Evolutionary conservation across 371 early-diverging fungal species (phyloP).

Genomic region (Rhizopus delemar): DNA sequence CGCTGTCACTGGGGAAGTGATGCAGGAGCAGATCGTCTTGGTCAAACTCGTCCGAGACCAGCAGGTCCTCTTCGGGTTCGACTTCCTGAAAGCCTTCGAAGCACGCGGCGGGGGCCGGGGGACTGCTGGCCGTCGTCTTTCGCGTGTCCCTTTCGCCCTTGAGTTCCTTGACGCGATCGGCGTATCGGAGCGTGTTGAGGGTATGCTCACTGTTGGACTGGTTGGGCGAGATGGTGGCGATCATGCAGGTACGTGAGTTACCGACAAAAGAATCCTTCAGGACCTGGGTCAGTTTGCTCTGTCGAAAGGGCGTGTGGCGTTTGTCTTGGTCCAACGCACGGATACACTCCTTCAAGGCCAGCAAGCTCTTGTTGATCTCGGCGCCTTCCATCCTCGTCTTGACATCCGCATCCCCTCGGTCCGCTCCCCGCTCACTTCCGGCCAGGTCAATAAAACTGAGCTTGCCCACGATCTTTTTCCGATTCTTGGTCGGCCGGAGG

Average conservation of each 20-base stretch:
- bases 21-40: conserved; percentile 38
- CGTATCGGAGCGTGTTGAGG: conserved; percentile 98
- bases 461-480: conserved; percentile 64
- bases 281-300: conserved; percentile 96
- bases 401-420: conserved; percentile 89
- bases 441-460: conserved; percentile 90
- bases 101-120: conserved; percentile 8
- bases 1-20: conserved; percentile 52
- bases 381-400: conserved; percentile 97
- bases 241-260: conserved; percentile 96
- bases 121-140: conserved; percentile 3
- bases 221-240: conserved; percentile 96
- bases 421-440: conserved; percentile 93
- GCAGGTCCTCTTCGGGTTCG: conserved; percentile 35
- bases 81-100: conserved; percentile 31
- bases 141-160: conserved; percentile 63
- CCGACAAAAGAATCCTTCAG: conserved; percentile 98
- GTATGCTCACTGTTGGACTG: conserved; percentile 95
- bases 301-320: conserved; percentile 96
- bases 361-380: conserved; percentile 98
- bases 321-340: conserved; percentile 95
- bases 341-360: conserved; percentile 98
- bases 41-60: conserved; percentile 32
- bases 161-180: conserved; percentile 92
- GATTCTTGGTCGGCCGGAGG: conserved; percentile 58